Percentiles rank a stretch among this genome's conserved stretches.
These are phyloP conservation scores for Didymella pomorum DNA, from an alignment of 2,329 filamentous ascomycete genomes.

Conservation along the genomic window DNA sequence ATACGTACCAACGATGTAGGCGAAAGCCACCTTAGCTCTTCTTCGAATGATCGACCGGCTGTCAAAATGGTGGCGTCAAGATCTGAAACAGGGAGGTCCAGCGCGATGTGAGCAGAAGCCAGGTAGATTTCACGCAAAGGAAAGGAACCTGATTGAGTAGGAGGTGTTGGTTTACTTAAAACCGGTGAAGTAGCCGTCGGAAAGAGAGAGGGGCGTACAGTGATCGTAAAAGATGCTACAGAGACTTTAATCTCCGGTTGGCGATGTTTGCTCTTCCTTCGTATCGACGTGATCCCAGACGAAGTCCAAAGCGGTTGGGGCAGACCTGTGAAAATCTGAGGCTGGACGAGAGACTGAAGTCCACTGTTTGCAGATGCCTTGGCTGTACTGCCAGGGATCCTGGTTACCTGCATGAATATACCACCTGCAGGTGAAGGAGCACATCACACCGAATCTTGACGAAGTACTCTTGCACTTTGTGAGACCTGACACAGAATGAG, in stretches of 20 bases:
- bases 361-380: conserved; percentile 9
- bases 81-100: neutral
- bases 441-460: neutral
- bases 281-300: neutral
- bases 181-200: conserved; percentile 1
- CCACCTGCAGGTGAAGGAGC: conserved; percentile 1
- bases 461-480: neutral
- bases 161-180: neutral
- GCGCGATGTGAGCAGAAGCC: no score
- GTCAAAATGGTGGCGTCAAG: neutral
- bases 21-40: neutral
- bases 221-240: neutral
- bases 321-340: conserved; percentile 5
- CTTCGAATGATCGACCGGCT: neutral
- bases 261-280: neutral
- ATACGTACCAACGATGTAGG: neutral
- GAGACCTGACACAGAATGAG: conserved; percentile 1
- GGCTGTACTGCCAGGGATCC: conserved; percentile 5
- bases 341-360: neutral
- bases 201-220: neutral
- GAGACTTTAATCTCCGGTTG: neutral
- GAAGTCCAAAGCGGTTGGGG: conserved; percentile 5
- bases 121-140: neutral
- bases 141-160: neutral
- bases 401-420: conserved; percentile 2